A percentile compares a stretch with the other conserved stretches of the same genome.
These are phyloP conservation scores for Xylariales sp. DNA, from an alignment of 2,329 filamentous ascomycete genomes.

Conservation along the genomic window DNA sequence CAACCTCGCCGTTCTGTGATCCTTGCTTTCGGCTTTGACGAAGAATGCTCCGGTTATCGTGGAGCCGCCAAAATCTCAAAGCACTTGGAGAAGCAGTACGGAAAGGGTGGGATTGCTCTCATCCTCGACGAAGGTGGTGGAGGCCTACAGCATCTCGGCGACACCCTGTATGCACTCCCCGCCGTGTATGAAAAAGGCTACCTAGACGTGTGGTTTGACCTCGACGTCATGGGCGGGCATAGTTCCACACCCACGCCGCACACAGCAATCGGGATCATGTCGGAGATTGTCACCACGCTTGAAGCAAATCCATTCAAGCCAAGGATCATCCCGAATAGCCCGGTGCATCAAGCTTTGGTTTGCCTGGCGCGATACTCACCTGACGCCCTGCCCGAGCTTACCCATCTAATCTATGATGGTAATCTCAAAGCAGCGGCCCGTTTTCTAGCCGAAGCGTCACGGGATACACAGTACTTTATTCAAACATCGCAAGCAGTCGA, in stretches of 20 bases:
- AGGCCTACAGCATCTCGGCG: slow-evolving; percentile 11
- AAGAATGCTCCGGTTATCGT: slow-evolving; percentile 21
- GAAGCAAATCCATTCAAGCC: slow-evolving; percentile 20
- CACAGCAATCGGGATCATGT: slow-evolving; percentile 24
- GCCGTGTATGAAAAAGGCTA: slow-evolving; percentile 28
- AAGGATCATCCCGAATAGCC: background rate
- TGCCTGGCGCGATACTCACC: slow-evolving; percentile 24
- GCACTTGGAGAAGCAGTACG: slow-evolving; percentile 15
- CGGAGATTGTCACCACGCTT: slow-evolving; percentile 13
- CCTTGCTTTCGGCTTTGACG: slow-evolving; percentile 25
- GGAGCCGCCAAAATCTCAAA: slow-evolving; percentile 23
- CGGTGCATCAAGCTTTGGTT: slow-evolving; percentile 22
- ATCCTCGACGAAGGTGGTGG: slow-evolving; percentile 20
- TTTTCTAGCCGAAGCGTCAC: slow-evolving; percentile 1
- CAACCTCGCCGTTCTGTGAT: slow-evolving; percentile 21
- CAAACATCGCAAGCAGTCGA: slow-evolving; percentile 21
- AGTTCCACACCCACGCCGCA: slow-evolving; percentile 16
- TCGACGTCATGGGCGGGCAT: slow-evolving; percentile 14
- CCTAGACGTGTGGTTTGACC: slow-evolving; percentile 21
- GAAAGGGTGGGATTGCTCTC: slow-evolving; percentile 17
- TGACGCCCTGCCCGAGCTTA: slow-evolving; percentile 12
- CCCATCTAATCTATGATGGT: slow-evolving; percentile 1
- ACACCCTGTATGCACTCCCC: slow-evolving; percentile 20
- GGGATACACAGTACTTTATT: slow-evolving; percentile 18
- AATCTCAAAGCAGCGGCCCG: slow-evolving; percentile 12